These are phyloP conservation scores for Omphalea diandra DNA, from an alignment of 441 rosid genomes.

Conservation along the genomic window DNA sequence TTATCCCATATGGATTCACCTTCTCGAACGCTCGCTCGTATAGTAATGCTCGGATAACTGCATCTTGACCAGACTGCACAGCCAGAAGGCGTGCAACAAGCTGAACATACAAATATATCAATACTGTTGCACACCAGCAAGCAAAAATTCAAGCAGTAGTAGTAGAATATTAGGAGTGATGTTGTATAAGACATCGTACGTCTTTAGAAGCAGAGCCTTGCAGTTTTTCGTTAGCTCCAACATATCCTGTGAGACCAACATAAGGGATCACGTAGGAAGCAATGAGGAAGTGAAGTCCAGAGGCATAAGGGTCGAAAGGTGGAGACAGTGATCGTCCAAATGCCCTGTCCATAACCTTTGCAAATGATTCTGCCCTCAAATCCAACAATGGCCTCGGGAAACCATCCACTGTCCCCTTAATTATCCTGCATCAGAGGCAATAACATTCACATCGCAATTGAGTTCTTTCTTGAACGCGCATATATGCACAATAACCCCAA, in stretches of 20 bases:
- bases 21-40: not conserved
- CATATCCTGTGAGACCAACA: slow-evolving; percentile 83
- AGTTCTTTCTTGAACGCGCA: no score
- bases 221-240: slow-evolving; percentile 63
- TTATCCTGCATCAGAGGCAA: slow-evolving; percentile 41
- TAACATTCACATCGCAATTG: no score
- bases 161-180: no score
- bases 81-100: slow-evolving; percentile 71
- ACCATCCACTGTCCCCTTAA: slow-evolving; percentile 54
- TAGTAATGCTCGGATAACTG: not conserved
- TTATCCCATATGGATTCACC: slow-evolving; percentile 45
- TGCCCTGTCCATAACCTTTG: slow-evolving; percentile 51
- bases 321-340: slow-evolving; percentile 45
- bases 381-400: slow-evolving; percentile 75
- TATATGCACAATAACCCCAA: no score
- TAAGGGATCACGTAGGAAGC: no score
- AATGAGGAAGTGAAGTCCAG: slow-evolving; percentile 52
- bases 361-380: slow-evolving; percentile 57
- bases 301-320: slow-evolving; percentile 69
- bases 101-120: not conserved
- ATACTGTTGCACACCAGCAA: not conserved
- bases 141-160: not conserved
- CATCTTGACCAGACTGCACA: slow-evolving; percentile 27
- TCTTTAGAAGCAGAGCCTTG: slow-evolving; percentile 39
- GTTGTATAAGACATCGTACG: slow-evolving; percentile 6